A percentile compares a stretch with the other conserved stretches of the same genome.
These are phyloP conservation scores for Neurospora hispaniola DNA, from an alignment of 495 filamentous ascomycete genomes.

Conservation along the genomic window DNA sequence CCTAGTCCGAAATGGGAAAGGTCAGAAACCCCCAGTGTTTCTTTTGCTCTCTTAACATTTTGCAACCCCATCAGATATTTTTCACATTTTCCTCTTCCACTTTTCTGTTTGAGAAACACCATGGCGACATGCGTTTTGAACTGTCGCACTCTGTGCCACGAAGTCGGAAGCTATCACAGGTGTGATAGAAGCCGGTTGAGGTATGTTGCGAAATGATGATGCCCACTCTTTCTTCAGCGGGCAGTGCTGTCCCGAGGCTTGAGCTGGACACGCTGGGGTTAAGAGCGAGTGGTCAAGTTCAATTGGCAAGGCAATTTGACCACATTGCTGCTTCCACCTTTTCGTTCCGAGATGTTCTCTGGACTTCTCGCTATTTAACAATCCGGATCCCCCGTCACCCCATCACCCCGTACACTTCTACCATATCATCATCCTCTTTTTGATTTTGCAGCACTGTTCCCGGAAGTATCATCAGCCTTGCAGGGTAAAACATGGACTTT, in stretches of 20 bases:
- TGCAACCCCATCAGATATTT: background rate
- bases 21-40: background rate
- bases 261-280: background rate
- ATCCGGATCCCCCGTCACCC: background rate
- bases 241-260: background rate
- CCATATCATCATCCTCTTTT: background rate
- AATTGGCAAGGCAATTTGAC: background rate
- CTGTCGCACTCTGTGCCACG: background rate
- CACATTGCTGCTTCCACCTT: background rate
- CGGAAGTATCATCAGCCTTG: background rate
- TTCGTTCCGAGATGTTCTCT: background rate
- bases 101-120: background rate
- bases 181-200: background rate
- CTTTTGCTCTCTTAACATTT: background rate
- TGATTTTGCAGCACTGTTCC: background rate
- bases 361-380: background rate
- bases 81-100: background rate
- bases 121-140: background rate
- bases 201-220: background rate
- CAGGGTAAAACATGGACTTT: background rate
- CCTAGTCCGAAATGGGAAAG: background rate
- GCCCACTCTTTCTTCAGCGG: background rate
- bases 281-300: background rate
- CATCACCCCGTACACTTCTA: background rate
- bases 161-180: background rate